Conservation (phyloP, 139 green algal species). For the Chlorella vulgaris region DNA sequence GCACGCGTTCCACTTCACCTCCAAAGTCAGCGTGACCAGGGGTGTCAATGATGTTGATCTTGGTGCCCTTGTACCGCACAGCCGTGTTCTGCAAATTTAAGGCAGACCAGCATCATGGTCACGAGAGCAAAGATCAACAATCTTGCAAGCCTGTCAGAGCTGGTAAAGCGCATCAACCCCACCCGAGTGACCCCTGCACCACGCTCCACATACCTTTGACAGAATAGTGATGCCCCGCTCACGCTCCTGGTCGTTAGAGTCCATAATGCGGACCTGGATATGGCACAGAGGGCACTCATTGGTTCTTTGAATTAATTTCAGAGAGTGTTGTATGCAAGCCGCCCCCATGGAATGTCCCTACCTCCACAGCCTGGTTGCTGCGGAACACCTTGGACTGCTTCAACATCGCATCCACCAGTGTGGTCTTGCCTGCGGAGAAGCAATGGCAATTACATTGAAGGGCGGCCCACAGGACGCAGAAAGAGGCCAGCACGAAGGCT, state of each 20-base stretch:
- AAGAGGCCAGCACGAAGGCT: too few species aligned
- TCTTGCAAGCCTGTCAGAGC: neutral
- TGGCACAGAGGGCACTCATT: neutral
- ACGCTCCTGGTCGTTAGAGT: constrained; percentile 96
- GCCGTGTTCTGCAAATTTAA: constrained; percentile 86
- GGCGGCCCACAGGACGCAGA: neutral
- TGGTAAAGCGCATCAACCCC: too few species aligned
- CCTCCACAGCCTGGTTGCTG: constrained; percentile 76
- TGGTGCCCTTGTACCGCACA: constrained; percentile 82
- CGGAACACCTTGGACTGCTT: constrained; percentile 91
- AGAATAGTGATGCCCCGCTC: constrained; percentile 99
- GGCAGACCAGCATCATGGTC: too few species aligned
- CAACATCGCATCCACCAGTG: constrained; percentile 93
- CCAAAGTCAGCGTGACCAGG: constrained; percentile 99
- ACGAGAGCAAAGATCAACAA: too few species aligned
- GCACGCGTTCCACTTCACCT: constrained; percentile 98
- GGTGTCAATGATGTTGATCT: constrained; percentile 99
- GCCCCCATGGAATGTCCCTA: neutral
- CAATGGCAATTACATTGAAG: too few species aligned
- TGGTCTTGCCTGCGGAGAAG: constrained; percentile 43
- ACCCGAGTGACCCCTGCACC: too few species aligned
- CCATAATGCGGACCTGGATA: constrained; percentile 79
- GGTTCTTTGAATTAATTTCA: neutral
- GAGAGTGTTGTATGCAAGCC: too few species aligned
- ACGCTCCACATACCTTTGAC: too few species aligned